Evolutionary conservation across 768 basidiomycete species (phyloP).

Genomic region (Mycena epipterygia): DNA sequence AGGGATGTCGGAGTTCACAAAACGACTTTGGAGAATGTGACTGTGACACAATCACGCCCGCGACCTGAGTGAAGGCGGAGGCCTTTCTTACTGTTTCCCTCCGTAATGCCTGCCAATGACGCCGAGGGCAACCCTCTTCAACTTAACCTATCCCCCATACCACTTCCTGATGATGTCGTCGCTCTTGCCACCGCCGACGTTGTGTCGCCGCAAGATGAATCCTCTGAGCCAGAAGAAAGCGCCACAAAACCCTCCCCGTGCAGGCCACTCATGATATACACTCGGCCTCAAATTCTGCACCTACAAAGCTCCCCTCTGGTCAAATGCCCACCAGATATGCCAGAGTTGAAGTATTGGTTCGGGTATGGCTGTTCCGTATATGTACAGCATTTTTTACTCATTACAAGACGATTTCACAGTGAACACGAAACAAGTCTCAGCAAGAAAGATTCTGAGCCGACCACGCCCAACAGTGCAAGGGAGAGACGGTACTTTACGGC

Average conservation of each 20-base stretch:
- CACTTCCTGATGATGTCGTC: constrained; percentile 35
- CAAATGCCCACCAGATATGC: constrained; percentile 80
- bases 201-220: constrained; percentile 38
- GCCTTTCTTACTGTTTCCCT: not conserved
- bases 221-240: constrained; percentile 47
- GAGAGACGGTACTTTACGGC: constrained; percentile 71
- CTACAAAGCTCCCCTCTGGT: constrained; percentile 85
- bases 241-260: constrained; percentile 38
- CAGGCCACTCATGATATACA: constrained; percentile 73
- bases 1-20: no score
- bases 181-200: constrained; percentile 38
- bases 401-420: constrained; percentile 49
- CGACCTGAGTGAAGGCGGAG: constrained; percentile 29
- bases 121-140: constrained; percentile 34
- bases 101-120: constrained; percentile 39
- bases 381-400: constrained; percentile 33
- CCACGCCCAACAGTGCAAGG: constrained; percentile 64
- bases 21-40: not conserved
- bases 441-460: constrained; percentile 81
- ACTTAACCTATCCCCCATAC: constrained; percentile 17
- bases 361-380: constrained; percentile 67
- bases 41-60: not conserved
- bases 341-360: constrained; percentile 88
- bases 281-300: constrained; percentile 75
- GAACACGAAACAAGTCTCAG: constrained; percentile 75